Conservation (phyloP, 208 protist genomes). For the Leishmania martiniquensis region DNA sequence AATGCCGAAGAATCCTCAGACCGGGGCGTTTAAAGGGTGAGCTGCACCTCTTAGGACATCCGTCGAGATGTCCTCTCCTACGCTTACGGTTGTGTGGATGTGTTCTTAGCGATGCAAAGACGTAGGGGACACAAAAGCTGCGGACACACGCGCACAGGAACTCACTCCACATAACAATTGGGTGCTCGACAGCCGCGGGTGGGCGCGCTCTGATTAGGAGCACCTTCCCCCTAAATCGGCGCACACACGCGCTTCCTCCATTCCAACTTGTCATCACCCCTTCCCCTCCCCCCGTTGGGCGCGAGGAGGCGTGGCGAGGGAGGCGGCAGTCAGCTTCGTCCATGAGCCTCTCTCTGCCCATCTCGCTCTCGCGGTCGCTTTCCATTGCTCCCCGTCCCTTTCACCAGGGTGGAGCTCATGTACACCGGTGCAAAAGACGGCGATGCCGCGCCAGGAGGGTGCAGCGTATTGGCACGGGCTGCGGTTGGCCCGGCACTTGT, state of each 20-base stretch:
- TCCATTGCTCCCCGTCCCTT: conserved; percentile 16
- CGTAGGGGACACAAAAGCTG: background rate
- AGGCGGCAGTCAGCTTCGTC: background rate
- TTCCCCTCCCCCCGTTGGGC: background rate
- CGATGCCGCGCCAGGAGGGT: conserved; percentile 30
- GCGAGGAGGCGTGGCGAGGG: background rate
- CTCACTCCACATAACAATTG: background rate
- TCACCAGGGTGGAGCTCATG: conserved; percentile 72
- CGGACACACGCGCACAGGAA: background rate
- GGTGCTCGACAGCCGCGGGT: background rate
- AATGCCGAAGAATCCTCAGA: background rate
- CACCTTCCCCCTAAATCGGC: background rate
- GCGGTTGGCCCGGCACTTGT: background rate
- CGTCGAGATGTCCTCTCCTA: background rate
- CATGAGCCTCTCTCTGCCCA: conserved; percentile 2
- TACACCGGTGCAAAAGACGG: conserved; percentile 59
- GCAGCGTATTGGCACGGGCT: conserved; percentile 16
- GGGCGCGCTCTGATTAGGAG: background rate
- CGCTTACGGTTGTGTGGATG: background rate
- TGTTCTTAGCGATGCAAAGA: background rate
- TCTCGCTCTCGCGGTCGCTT: conserved; percentile 25
- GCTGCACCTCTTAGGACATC: background rate
- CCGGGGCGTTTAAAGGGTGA: background rate
- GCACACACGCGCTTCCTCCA: background rate
- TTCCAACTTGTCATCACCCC: background rate